These are phyloP conservation scores for Rhodotorula diobovata DNA, from an alignment of 768 basidiomycete species.

Conservation along the genomic window DNA sequence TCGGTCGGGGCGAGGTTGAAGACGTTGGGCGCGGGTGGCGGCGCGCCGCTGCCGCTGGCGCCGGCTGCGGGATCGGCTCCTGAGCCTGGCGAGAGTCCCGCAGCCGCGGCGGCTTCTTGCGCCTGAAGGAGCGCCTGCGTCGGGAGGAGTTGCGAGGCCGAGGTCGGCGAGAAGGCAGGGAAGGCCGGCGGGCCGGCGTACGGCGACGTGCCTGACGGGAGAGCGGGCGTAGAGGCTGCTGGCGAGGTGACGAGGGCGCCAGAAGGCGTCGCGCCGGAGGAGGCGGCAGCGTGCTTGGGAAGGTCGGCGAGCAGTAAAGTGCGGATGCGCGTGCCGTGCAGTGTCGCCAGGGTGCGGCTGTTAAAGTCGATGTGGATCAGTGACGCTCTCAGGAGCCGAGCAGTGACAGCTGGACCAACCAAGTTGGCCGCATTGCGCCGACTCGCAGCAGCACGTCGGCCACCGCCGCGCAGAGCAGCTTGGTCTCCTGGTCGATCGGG, in stretches of 20 bases:
- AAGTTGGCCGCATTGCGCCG: conserved; percentile 9
- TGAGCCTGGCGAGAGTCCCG: not conserved
- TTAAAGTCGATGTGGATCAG: not conserved
- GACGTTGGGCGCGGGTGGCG: not conserved
- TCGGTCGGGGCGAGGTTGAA: conserved; percentile 7
- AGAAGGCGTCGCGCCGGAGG: not conserved
- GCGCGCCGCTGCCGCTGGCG: too few relatives aligned
- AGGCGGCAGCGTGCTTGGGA: too few relatives aligned
- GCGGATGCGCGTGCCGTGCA: conserved; percentile 32
- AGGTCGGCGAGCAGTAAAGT: conserved; percentile 13
- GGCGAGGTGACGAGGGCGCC: too few relatives aligned
- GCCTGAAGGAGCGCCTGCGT: not conserved
- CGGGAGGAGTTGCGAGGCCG: not conserved
- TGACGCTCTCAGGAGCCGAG: too few relatives aligned
- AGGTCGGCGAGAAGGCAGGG: not conserved
- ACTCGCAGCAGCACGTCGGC: conserved; percentile 6
- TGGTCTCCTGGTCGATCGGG: not conserved
- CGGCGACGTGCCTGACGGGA: not conserved
- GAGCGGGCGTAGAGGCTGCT: not conserved
- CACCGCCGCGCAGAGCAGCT: conserved; percentile 1
- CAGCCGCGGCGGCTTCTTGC: not conserved
- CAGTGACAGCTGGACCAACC: not conserved
- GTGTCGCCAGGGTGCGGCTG: conserved; percentile 28
- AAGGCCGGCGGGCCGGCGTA: not conserved
- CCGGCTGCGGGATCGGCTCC: too few relatives aligned